phyloP scores from a whole-genome alignment of 2,329 filamentous ascomycete species.

The Pseudocercospora cruenta region DNA sequence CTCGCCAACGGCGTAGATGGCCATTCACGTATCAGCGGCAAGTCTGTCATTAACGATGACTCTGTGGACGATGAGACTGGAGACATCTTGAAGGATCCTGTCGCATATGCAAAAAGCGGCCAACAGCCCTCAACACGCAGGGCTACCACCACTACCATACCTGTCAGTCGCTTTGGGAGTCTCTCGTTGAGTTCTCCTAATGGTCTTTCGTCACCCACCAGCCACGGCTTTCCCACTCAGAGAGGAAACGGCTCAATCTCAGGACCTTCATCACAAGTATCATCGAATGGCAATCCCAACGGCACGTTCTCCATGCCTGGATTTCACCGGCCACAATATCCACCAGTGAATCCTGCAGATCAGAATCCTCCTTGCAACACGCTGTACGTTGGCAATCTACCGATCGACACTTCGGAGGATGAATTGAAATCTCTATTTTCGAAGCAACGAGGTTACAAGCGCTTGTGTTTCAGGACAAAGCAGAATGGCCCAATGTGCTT shows the following conservation, averaged over 20 bases:
- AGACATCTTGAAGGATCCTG: conserved; percentile 71
- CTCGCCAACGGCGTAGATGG: conserved; percentile 72
- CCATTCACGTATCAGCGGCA: conserved; percentile 64
- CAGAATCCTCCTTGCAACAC: conserved; percentile 98
- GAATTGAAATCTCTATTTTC: conserved; percentile 93
- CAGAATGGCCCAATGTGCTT: conserved; percentile 98
- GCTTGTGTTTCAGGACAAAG: conserved; percentile 92
- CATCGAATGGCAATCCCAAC: conserved; percentile 35
- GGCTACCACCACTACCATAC: conserved; percentile 70
- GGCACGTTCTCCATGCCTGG: conserved; percentile 62
- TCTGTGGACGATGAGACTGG: conserved; percentile 72
- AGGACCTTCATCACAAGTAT: conserved; percentile 48
- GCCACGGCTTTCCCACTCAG: conserved; percentile 58
- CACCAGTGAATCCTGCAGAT: conserved; percentile 89
- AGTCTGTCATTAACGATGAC: conserved; percentile 72
- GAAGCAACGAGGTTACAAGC: conserved; percentile 91
- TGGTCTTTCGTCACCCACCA: conserved; percentile 57
- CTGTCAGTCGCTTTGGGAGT: conserved; percentile 68
- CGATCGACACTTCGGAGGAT: conserved; percentile 89
- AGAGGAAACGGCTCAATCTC: conserved; percentile 53
- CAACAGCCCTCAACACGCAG: conserved; percentile 58
- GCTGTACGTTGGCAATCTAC: conserved; percentile 95
- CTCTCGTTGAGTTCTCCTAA: conserved; percentile 73
- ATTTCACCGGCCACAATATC: conserved; percentile 69
- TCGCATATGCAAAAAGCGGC: conserved; percentile 74